Percentiles rank a stretch among this genome's conserved stretches.
Evolutionary conservation across 2,329 filamentous ascomycete genomes (phyloP).

Genomic region (Claviceps africana): DNA sequence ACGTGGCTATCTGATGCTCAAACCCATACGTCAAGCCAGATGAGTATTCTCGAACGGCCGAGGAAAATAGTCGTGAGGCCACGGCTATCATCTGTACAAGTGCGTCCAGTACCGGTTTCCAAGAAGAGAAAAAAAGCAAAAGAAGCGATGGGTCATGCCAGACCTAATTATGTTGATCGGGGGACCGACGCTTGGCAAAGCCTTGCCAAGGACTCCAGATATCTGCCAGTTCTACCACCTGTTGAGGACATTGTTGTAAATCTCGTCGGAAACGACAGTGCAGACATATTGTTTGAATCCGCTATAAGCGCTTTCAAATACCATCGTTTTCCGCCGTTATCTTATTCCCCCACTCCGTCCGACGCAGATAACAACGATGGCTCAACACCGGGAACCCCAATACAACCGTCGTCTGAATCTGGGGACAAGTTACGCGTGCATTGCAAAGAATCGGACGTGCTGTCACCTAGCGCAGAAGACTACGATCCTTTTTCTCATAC

Average conservation of each 20-base stretch:
- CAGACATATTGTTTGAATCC: conserved; percentile 29
- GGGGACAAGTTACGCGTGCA: not conserved
- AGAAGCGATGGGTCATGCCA: conserved; percentile 8
- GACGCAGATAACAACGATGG: conserved; percentile 9
- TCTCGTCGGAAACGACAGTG: conserved; percentile 28
- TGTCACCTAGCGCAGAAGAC: conserved; percentile 18
- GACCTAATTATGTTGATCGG: conserved; percentile 23
- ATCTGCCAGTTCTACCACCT: conserved; percentile 35
- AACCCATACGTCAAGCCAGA: conserved; percentile 10
- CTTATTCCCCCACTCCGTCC: conserved; percentile 11
- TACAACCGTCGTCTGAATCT: conserved; percentile 1
- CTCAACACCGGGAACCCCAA: conserved; percentile 15
- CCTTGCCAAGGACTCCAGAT: conserved; percentile 10
- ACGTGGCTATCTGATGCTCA: conserved; percentile 12
- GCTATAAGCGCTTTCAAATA: conserved; percentile 31
- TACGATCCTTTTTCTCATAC: conserved; percentile 34
- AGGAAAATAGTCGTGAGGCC: conserved; percentile 16
- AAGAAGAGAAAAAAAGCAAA: conserved; percentile 17
- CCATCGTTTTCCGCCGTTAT: conserved; percentile 14
- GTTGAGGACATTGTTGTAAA: conserved; percentile 43
- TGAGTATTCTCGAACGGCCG: conserved; percentile 15
- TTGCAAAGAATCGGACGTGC: not conserved
- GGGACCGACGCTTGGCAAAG: conserved; percentile 23
- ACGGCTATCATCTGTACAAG: conserved; percentile 14
- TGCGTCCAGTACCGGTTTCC: conserved; percentile 16